Evolutionary conservation across 805 yeast species (phyloP).

Genomic region (Tetrapisispora nanseiensis): DNA sequence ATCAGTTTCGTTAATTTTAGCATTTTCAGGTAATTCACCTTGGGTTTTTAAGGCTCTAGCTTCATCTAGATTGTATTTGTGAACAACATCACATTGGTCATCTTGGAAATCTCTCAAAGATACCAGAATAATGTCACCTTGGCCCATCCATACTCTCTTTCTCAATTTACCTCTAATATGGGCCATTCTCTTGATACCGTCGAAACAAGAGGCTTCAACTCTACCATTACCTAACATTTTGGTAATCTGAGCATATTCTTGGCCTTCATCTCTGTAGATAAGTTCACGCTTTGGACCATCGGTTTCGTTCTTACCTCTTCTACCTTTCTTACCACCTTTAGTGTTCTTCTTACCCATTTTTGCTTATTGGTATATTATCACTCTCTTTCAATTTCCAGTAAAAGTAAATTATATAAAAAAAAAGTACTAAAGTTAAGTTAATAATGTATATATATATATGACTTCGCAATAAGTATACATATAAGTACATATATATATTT

Average conservation of each 20-base stretch:
- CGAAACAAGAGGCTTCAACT: slow-evolving; percentile 91
- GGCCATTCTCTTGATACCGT: slow-evolving; percentile 87
- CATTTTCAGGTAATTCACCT: slow-evolving; percentile 96
- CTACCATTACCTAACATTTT: slow-evolving; percentile 98
- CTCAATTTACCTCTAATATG: slow-evolving; percentile 98
- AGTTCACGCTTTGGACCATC: slow-evolving; percentile 90
- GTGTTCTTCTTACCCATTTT: slow-evolving; percentile 32
- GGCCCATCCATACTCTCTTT: slow-evolving; percentile 99
- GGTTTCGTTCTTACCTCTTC: slow-evolving; percentile 97
- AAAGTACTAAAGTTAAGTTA: not conserved
- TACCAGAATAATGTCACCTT: slow-evolving; percentile 93
- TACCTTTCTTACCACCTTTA: slow-evolving; percentile 78
- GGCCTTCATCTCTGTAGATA: slow-evolving; percentile 86
- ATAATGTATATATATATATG: too few relatives aligned
- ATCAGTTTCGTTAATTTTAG: slow-evolving; percentile 95
- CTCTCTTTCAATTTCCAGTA: not conserved
- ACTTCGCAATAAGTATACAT: too few relatives aligned
- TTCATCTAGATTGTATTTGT: slow-evolving; percentile 93
- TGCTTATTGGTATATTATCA: not conserved
- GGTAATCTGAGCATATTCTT: slow-evolving; percentile 96
- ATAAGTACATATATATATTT: too few relatives aligned
- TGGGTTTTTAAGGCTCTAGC: slow-evolving; percentile 91
- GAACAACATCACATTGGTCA: slow-evolving; percentile 95
- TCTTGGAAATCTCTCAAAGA: slow-evolving; percentile 98
- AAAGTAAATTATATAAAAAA: not conserved